Percentiles rank a stretch among this genome's conserved stretches.
These are phyloP conservation scores for Salvia miltiorrhiza DNA, from an alignment of 257 asterid species.

Conservation along the genomic window DNA sequence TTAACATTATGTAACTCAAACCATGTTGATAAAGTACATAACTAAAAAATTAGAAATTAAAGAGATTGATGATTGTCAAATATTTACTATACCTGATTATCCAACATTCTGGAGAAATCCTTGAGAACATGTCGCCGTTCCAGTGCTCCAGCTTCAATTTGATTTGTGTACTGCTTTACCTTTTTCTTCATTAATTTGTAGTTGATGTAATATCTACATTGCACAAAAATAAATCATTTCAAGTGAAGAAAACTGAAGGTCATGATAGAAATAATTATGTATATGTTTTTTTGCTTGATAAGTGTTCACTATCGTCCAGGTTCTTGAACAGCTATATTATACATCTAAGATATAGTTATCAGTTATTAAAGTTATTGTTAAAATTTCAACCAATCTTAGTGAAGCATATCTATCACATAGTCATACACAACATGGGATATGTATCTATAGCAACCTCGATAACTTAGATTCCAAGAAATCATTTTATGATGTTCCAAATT, in stretches of 20 bases:
- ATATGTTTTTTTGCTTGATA: background rate
- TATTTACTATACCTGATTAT: slow-evolving; percentile 58
- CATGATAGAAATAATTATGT: background rate
- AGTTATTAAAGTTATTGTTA: background rate
- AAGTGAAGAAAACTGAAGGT: background rate
- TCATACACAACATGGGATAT: background rate
- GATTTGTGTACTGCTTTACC: slow-evolving; percentile 75
- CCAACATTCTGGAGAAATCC: slow-evolving; percentile 95
- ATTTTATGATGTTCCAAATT: slow-evolving; percentile 10
- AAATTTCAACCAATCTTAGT: background rate
- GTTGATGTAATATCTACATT: slow-evolving; percentile 83
- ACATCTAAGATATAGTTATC: background rate
- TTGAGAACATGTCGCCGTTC: slow-evolving; percentile 88
- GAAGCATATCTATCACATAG: slow-evolving; percentile 10
- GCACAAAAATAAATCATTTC: slow-evolving; percentile 7
- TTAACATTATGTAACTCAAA: background rate
- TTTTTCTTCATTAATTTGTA: slow-evolving; percentile 95
- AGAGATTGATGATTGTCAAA: background rate
- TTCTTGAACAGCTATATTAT: background rate
- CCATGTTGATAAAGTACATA: slow-evolving; percentile 1
- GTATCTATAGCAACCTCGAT: background rate
- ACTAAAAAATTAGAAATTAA: background rate
- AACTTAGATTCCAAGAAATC: slow-evolving; percentile 1
- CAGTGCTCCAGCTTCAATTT: slow-evolving; percentile 70
- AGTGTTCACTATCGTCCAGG: background rate